Base-by-base conservation (phyloP, 2,329 filamentous ascomycete genomes). In the Pochonia chlamydosporia region DNA sequence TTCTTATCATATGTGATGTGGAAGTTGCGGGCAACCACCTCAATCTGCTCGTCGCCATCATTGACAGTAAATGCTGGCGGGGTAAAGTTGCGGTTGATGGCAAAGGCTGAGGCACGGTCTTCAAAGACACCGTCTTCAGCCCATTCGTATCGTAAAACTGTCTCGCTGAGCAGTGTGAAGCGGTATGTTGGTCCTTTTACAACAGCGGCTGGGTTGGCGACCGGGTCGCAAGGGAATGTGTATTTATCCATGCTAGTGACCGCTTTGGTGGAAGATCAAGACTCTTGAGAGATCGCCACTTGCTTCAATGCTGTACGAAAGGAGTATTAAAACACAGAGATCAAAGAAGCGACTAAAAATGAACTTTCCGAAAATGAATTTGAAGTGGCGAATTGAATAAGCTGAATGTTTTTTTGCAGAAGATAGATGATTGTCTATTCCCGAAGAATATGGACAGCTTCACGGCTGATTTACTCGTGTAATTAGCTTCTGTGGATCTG, bases 91-190 rank as follows among this genome's bases (percentile, higher is more conserved):
- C 80, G 70, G 52, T 78, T 75, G 49, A 80, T 67, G 18, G 80
- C 81, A 57, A 84, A 80, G 9, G 75, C 76, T 0, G 78, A 82
- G 0, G 77, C 75, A 10, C 80, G 73, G 56, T 84, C 79, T 56
- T 84, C 81, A 54, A 84, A 84, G 30, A 65, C 58, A 37, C 74
- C 72, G 51, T 84, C 79, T 16, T 70, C 65, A 1, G 79, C 72
- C 78, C 78, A 84, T 63, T 84, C 81, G 50, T 77, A 82, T 31
- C 81, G 77, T 23, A 84, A 54, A 3, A 84, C 65, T 2, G 72
- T 67, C 43, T 80, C 72, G 11, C 71, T 75, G 43, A 84, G 67
- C 35, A 84, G 54, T 14, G 75, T 82, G 58, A 84, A 84, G 44
- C 81, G 75, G 59, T 78, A 84, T 40, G 74, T 55, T 11, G 37